A percentile compares a stretch with the other conserved stretches of the same genome.
Conservation (phyloP, 1,139 yeast species). For the Taphrina confusa region DNA sequence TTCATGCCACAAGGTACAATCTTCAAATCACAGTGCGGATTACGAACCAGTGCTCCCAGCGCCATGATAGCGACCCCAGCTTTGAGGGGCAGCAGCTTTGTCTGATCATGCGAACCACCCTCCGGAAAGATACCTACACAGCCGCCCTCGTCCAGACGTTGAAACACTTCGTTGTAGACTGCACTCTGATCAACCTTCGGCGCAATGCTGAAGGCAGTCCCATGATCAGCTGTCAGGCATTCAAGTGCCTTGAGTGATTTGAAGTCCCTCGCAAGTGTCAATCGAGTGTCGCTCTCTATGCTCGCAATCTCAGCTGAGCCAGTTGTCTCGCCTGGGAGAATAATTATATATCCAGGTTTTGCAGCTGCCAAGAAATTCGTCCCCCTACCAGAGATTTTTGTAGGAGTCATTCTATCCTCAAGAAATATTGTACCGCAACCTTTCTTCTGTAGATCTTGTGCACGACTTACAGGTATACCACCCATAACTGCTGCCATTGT, state of each 20-base stretch:
- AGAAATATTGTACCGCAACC: conserved; percentile 65
- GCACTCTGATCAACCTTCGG: conserved; percentile 79
- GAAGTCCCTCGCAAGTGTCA: conserved; percentile 72
- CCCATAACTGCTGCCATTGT: conserved; percentile 66
- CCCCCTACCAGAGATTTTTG: conserved; percentile 61
- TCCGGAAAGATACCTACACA: conserved; percentile 97
- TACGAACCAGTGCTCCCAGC: conserved; percentile 75
- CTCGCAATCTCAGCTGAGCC: conserved; percentile 75
- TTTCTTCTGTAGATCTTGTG: conserved; percentile 74
- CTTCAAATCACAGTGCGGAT: conserved; percentile 69
- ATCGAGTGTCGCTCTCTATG: conserved; percentile 71
- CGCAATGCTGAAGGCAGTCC: conserved; percentile 71
- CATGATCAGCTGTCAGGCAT: conserved; percentile 47
- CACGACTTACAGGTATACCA: conserved; percentile 79
- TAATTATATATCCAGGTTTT: conserved; percentile 66
- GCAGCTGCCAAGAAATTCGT: conserved; percentile 72
- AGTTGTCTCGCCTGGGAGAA: conserved; percentile 67
- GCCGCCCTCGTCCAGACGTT: conserved; percentile 73
- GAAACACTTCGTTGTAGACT: conserved; percentile 79
- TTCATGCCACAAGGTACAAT: conserved; percentile 97
- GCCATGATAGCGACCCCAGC: conserved; percentile 99
- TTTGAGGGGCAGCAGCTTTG: conserved; percentile 84
- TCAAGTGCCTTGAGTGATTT: conserved; percentile 55
- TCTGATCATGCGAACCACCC: conserved; percentile 95
- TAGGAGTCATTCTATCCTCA: conserved; percentile 51